Base-by-base conservation (phyloP, 192 early-diverging fungal species). In the Powellomyces hirtus region DNA sequence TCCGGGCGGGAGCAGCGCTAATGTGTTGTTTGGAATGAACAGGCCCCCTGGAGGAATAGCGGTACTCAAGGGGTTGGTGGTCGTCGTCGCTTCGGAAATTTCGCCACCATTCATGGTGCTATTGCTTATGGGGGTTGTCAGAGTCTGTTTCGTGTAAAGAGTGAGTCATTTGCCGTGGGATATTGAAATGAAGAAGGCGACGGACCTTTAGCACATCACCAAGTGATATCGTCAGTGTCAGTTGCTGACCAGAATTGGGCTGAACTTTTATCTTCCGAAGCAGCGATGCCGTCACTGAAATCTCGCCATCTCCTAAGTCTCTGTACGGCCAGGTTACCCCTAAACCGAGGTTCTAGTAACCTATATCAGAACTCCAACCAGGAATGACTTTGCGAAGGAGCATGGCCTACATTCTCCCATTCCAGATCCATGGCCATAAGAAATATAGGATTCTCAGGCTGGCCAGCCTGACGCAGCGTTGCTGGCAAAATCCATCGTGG, bases 401-500 rank as follows among this genome's bases (percentile, higher is more conserved):
- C n/a, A 63, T 30, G 24, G 22, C 62, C 30, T 33, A 61, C 74
- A 20, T 51, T 46, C 59, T 76, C 74, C 34, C 68, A 51, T 0
- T 60, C 35, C 20, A 30, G 51, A 46, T 76, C 70, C 38, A 76
- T 44, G 29, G 60, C 51, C 57, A 76, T 61, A 7, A 66, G 42
- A 45, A 52, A 66, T 0, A 66, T 27, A 2, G 64, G 64, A 36
- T 53, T 57, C 26, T 27, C 50, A 2, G 64, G 20, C n/a, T 14
- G 16, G n/a, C 35, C 35, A 4, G 10, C 31, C 33, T 53, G n/a
- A 14, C 49, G 34, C 26, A 59, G 14, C 7, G 8, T 64, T 24
- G 55, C 74, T 16, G 74, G 68, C 38, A 71, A 24, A 2, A 71
- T 71, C 74, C 74, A 75, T 42, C 74, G 53, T 5, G 74, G 68